Evolutionary conservation across 208 protist species (phyloP).

Genomic region (Vickermania spadyakhi): DNA sequence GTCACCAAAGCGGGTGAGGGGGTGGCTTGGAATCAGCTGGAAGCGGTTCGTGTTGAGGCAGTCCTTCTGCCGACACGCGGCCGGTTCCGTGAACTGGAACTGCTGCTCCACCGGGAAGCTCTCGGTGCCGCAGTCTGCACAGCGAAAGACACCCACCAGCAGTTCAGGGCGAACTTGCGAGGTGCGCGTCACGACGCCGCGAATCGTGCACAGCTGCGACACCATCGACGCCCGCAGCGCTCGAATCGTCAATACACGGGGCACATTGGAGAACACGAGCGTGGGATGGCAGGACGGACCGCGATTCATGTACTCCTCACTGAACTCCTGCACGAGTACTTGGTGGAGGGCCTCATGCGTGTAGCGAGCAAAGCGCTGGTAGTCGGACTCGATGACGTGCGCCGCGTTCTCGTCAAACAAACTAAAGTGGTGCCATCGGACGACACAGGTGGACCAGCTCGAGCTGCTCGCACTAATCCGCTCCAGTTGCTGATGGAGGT

Average conservation of each 20-base stretch:
- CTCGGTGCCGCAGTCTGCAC: conserved; percentile 92
- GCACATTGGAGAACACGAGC: conserved; percentile 80
- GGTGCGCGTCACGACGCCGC: conserved; percentile 98
- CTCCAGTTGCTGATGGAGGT: conserved; percentile 62
- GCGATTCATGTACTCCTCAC: conserved; percentile 69
- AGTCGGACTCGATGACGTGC: conserved; percentile 67
- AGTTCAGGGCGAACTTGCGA: conserved; percentile 98
- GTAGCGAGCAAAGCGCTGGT: conserved; percentile 68
- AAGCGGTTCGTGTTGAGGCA: conserved; percentile 92
- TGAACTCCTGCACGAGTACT: conserved; percentile 74
- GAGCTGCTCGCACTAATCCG: conserved; percentile 73
- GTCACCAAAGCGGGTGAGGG: conserved; percentile 92
- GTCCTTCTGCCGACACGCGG: conserved; percentile 75
- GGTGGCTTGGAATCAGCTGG: conserved; percentile 77
- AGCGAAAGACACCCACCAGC: conserved; percentile 94
- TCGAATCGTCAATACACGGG: conserved; percentile 86
- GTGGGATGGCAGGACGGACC: conserved; percentile 50
- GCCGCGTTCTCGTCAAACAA: conserved; percentile 67
- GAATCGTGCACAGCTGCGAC: conserved; percentile 92
- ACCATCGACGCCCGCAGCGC: conserved; percentile 90
- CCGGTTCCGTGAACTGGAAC: conserved; percentile 98
- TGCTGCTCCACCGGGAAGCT: conserved; percentile 92
- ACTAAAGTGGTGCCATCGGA: conserved; percentile 67
- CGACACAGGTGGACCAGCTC: conserved; percentile 73
- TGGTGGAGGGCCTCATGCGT: conserved; percentile 63